Percentiles rank a stretch among this genome's conserved stretches.
Conservation (phyloP, 495 filamentous ascomycete genomes). For the Penicillium simplicissimum region DNA sequence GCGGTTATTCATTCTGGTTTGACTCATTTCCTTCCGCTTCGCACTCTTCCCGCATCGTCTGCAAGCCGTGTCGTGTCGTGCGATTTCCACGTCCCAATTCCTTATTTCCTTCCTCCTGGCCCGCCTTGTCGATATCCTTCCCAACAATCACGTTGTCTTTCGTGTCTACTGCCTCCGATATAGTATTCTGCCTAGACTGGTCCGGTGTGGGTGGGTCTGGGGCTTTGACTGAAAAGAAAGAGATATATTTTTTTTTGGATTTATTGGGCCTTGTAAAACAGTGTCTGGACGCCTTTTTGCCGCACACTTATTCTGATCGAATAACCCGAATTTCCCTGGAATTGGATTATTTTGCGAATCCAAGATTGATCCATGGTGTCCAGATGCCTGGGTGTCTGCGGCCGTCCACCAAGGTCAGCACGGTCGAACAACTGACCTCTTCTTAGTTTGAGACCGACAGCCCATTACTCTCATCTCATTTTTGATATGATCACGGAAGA, state of each 20-base stretch:
- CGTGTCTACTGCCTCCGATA: constrained; percentile 26
- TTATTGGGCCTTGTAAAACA: background rate
- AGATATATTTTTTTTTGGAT: constrained; percentile 19
- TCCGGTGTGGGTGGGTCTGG: constrained; percentile 28
- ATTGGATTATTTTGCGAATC: too few species aligned
- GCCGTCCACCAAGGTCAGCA: too few species aligned
- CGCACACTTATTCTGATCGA: too few species aligned
- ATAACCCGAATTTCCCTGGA: too few species aligned
- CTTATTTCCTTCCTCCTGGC: constrained; percentile 10
- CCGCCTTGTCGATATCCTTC: constrained; percentile 28
- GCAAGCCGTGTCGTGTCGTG: constrained; percentile 24
- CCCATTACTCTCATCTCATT: too few species aligned
- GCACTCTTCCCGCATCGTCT: constrained; percentile 26
- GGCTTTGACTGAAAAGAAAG: constrained; percentile 30
- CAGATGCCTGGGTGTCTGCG: too few species aligned
- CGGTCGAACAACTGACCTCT: too few species aligned
- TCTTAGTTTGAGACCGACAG: too few species aligned
- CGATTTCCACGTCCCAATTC: constrained; percentile 11
- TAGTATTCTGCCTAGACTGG: constrained; percentile 32
- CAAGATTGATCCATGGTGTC: too few species aligned
- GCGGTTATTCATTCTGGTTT: constrained; percentile 19
- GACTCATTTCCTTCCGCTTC: constrained; percentile 19
- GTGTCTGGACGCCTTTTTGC: background rate
- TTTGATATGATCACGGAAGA: too few species aligned
- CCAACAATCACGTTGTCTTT: constrained; percentile 19